Evolutionary conservation across 192 early-diverging fungal genomes (phyloP).

Genomic region (Coemansia biformis): DNA sequence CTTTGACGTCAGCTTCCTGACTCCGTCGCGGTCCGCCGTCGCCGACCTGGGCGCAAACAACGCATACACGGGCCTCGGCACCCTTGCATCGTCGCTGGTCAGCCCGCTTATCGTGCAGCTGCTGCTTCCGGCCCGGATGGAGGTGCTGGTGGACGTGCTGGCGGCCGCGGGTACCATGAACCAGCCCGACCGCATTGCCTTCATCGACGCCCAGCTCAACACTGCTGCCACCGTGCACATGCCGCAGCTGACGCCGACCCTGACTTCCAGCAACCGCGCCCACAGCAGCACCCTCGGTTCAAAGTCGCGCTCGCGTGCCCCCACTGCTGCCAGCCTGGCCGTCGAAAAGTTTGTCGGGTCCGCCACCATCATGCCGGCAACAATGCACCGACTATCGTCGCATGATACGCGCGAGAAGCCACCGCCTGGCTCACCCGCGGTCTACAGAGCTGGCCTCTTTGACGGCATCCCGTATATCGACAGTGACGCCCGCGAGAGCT

Average conservation of each 20-base stretch:
- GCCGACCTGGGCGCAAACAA: constrained; percentile 22
- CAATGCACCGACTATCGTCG: neutral
- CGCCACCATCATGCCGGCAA: neutral
- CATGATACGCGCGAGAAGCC: neutral
- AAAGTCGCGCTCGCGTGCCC: constrained; percentile 31
- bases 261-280: constrained; percentile 21
- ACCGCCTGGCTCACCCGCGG: neutral
- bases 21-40: constrained; percentile 11
- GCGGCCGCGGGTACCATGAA: constrained; percentile 17
- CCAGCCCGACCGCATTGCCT: constrained; percentile 12
- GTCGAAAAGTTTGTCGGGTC: constrained; percentile 31
- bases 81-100: constrained; percentile 29
- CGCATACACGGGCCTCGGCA: constrained; percentile 26
- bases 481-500: constrained; percentile 35
- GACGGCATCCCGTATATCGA: constrained; percentile 45
- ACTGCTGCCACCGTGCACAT: constrained; percentile 7
- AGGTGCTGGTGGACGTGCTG: constrained; percentile 15
- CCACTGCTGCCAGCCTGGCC: constrained; percentile 39
- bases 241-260: constrained; percentile 9
- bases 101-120: constrained; percentile 14
- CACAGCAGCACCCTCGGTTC: constrained; percentile 15
- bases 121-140: constrained; percentile 21
- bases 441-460: constrained; percentile 12
- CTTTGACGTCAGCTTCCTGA: constrained; percentile 46
- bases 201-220: constrained; percentile 26